Evolutionary conservation across 768 basidiomycete genomes (phyloP), one percentile per base, ranked within the genome.

Genomic region (Suillus lakei): DNA sequence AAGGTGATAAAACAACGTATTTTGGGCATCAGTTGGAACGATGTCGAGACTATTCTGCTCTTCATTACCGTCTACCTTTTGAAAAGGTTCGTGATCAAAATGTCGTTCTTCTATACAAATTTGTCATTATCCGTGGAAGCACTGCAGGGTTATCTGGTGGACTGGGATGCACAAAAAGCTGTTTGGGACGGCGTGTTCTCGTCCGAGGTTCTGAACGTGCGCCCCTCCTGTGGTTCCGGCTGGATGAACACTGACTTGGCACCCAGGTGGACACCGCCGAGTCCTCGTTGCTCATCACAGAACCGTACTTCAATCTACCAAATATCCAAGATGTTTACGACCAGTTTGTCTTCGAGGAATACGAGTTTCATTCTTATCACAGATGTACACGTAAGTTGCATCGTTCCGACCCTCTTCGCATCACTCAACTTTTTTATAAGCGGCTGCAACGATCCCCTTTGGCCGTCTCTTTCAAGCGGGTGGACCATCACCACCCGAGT

Each of bases 341-440:
- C 74, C 95, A 98, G 77, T 92, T 99, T 74, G 83, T 97, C 3
- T 98, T 98, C 71, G 96, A 98, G 75, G 95, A 98, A 78, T 99
- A 96, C 80, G 96, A 96, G 71, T 98, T 97, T 74, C 82, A 85
- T 55, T 88, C 92, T 55, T 95, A 93, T 75, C 83, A 86, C 72
- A 86, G 95, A 34, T 89, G 88, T 72, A 88, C 94, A 61, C 91
- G 96, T 97, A 78, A 74, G 92, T 82, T 28, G 50, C 43, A 55
- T 62, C 61, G 62, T 62, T 61, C 71, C 63, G 64, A 63, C 65
- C 68, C 69, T 72, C 68, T 44, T 64, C 59, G 67, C 62, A 70
- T 67, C 61, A 68, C 69, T 70, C 65, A 70, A 62, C 66, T 50
- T 66, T 68, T 10, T 68, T 66, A n/a, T 54, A 34, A 97, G 95